A percentile compares a stretch with the other conserved stretches of the same genome.
Evolutionary conservation across 345 rosid species (phyloP).

Genomic region (Aquilaria sinensis): DNA sequence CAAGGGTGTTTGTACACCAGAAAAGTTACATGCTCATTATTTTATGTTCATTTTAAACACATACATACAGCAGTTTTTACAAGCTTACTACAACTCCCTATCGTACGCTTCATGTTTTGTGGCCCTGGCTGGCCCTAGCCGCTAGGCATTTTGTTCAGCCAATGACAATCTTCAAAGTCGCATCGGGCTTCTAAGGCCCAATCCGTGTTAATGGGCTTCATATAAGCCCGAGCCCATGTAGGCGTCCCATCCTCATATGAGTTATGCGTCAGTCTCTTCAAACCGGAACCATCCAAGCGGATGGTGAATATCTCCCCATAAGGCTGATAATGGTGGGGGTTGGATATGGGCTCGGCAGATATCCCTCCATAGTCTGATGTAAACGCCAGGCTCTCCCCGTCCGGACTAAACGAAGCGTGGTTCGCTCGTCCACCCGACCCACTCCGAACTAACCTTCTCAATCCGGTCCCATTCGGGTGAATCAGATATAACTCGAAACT

Average conservation of each 20-base stretch:
- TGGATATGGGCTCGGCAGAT: slow-evolving; percentile 90
- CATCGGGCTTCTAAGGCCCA: slow-evolving; percentile 23
- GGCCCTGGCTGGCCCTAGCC: background rate
- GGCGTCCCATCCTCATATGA: slow-evolving; percentile 92
- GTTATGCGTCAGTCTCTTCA: slow-evolving; percentile 74
- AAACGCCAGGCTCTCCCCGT: slow-evolving; percentile 58
- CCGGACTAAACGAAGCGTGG: slow-evolving; percentile 81
- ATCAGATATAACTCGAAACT: slow-evolving; percentile 67
- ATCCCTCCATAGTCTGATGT: slow-evolving; percentile 74
- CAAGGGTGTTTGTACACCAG: no score
- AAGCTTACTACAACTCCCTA: no score
- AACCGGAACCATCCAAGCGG: slow-evolving; percentile 62
- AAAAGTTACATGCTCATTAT: no score
- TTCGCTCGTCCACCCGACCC: slow-evolving; percentile 62
- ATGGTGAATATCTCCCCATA: slow-evolving; percentile 81
- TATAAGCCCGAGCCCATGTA: slow-evolving; percentile 51
- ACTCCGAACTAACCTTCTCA: slow-evolving; percentile 62
- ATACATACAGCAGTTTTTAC: no score
- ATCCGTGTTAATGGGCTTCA: slow-evolving; percentile 45
- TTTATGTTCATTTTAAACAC: no score
- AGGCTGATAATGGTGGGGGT: slow-evolving; percentile 78
- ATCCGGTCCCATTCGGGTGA: slow-evolving; percentile 76
- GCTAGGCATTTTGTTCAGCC: slow-evolving; percentile 48
- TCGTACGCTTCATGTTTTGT: no score
- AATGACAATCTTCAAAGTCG: slow-evolving; percentile 81